phyloP scores from a whole-genome alignment of 495 filamentous ascomycete genomes.

The Xylaria grammica region DNA sequence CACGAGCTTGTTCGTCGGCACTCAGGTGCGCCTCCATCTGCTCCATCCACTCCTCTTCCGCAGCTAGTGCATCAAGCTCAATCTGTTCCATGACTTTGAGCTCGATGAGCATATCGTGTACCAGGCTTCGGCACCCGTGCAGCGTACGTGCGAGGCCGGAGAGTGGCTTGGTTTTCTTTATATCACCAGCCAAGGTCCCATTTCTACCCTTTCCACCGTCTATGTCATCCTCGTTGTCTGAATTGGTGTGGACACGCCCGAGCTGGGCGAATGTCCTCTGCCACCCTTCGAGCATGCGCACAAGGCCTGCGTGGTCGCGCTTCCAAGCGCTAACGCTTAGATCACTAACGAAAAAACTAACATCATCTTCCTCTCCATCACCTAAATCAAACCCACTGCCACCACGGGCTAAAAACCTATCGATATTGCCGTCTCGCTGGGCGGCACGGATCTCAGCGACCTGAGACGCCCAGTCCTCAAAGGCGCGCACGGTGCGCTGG shows the following conservation, averaged over 20 bases:
- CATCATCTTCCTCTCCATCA: not conserved
- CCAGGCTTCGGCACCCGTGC: conserved; percentile 42
- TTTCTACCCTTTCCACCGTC: not conserved
- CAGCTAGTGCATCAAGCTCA: conserved; percentile 47
- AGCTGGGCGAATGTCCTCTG: conserved; percentile 40
- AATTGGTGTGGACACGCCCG: conserved; percentile 30
- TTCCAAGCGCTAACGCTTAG: conserved; percentile 47
- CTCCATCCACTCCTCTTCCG: conserved; percentile 55
- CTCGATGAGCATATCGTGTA: conserved; percentile 55
- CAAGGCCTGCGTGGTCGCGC: conserved; percentile 47
- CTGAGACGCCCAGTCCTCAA: conserved; percentile 56
- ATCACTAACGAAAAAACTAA: conserved; percentile 46
- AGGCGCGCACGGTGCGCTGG: conserved; percentile 49
- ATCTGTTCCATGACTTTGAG: conserved; percentile 54
- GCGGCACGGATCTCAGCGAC: conserved; percentile 47
- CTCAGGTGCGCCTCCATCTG: conserved; percentile 44
- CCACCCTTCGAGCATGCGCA: conserved; percentile 52
- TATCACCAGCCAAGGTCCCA: not conserved
- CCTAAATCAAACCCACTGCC: conserved; percentile 20
- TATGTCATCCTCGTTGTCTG: conserved; percentile 2
- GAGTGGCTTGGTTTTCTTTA: conserved; percentile 5
- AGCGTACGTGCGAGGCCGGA: conserved; percentile 48
- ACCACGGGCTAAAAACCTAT: conserved; percentile 28
- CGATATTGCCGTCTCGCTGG: conserved; percentile 35
- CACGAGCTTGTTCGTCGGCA: conserved; percentile 29